Conservation (phyloP, 1,139 yeast genomes). For the Nakaseomyces nivariensis region DNA sequence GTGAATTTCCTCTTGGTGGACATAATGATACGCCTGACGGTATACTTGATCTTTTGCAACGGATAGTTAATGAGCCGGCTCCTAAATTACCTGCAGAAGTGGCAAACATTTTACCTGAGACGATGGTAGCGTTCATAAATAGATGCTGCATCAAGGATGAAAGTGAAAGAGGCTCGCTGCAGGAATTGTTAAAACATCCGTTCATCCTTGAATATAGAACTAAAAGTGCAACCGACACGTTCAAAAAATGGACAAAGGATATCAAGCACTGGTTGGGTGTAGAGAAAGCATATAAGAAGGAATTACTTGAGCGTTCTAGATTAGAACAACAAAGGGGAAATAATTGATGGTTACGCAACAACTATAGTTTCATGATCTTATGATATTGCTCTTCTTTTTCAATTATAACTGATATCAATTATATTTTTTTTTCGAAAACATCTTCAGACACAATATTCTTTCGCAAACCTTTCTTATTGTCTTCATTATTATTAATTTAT, state of each 20-base stretch:
- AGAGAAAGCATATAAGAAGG: conserved; percentile 26
- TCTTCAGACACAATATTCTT: not conserved
- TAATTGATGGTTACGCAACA: no score
- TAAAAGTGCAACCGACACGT: conserved; percentile 20
- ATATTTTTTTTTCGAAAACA: not conserved
- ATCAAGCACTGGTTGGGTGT: conserved; percentile 23
- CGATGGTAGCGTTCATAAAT: conserved; percentile 47
- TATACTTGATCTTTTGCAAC: conserved; percentile 76
- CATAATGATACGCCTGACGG: conserved; percentile 67
- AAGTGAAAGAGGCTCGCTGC: conserved; percentile 50
- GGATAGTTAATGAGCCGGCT: conserved; percentile 88
- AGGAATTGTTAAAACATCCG: conserved; percentile 39
- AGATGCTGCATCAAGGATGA: conserved; percentile 60
- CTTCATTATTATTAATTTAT: not conserved
- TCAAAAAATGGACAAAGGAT: conserved; percentile 28
- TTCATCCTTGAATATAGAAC: conserved; percentile 22
- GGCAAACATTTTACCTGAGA: conserved; percentile 29
- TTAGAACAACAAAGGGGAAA: conserved; percentile 14
- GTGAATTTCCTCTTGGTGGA: conserved; percentile 53
- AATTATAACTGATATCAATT: no score
- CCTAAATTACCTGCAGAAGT: conserved; percentile 50
- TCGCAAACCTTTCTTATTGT: no score
- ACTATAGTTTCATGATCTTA: no score
- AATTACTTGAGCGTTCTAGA: conserved; percentile 23
- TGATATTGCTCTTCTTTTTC: no score